These are phyloP conservation scores for Pythium insidiosum DNA, from an alignment of 352 stramenopile genomes.

Conservation along the genomic window DNA sequence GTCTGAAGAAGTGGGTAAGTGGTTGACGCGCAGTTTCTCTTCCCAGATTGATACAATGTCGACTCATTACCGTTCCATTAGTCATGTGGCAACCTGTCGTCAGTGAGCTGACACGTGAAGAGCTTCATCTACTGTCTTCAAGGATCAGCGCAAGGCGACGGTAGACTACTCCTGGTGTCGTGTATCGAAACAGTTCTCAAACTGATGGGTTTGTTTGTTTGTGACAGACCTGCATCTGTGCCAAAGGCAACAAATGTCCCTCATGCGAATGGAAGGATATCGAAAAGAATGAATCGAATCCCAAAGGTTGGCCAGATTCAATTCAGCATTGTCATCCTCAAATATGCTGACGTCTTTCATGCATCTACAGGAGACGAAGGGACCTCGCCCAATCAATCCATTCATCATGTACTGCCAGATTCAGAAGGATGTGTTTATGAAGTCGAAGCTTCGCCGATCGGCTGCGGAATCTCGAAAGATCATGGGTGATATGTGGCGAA, in stretches of 20 bases:
- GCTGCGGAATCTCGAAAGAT: conserved; percentile 72
- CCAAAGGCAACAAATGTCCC: conserved; percentile 5
- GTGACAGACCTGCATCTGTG: conserved; percentile 3
- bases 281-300: conserved; percentile 18
- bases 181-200: too few relatives aligned
- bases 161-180: too few relatives aligned
- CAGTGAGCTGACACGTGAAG: conserved; percentile 61
- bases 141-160: conserved; percentile 14
- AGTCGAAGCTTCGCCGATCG: conserved; percentile 42
- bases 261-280: conserved; percentile 15
- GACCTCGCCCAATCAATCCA: conserved; percentile 62
- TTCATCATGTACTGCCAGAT: conserved; percentile 83
- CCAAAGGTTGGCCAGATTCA: conserved; percentile 2
- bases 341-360: not conserved
- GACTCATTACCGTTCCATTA: too few relatives aligned
- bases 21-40: too few relatives aligned
- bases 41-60: too few relatives aligned
- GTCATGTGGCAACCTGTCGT: conserved; percentile 63
- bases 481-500: conserved; percentile 78
- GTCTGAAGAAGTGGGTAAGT: conserved; percentile 24
- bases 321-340: too few relatives aligned
- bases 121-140: conserved; percentile 55
- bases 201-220: too few relatives aligned
- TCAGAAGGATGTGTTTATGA: conserved; percentile 53
- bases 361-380: conserved; percentile 30